A percentile compares a stretch with the other conserved stretches of the same genome.
phyloP scores from a whole-genome alignment of 139 green algal species.

The Chlorella vulgaris region DNA sequence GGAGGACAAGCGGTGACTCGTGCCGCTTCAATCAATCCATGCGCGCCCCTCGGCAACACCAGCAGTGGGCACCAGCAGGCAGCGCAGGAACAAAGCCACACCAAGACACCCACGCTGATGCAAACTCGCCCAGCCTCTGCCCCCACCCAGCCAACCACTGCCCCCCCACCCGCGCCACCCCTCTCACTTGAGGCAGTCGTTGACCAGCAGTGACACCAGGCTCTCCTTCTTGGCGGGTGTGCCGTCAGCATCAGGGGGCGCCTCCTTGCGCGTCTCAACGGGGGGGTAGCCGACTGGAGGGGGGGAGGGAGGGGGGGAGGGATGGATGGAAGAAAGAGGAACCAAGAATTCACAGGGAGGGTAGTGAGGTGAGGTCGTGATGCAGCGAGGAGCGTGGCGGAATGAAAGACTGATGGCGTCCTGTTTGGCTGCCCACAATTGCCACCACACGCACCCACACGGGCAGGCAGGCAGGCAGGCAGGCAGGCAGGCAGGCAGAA shows the following conservation, averaged over 20 bases:
- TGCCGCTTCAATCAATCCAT: no score
- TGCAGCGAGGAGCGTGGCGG: no score
- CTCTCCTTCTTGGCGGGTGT: conserved; percentile 40
- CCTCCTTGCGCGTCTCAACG: conserved; percentile 23
- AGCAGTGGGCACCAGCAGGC: no score
- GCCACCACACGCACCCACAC: neutral
- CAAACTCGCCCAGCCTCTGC: neutral
- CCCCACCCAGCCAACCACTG: neutral
- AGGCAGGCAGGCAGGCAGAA: no score
- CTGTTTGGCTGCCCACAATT: no score
- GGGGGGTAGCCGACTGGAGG: conserved; percentile 13
- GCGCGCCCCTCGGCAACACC: no score
- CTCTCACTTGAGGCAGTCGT: conserved; percentile 72
- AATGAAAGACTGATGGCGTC: no score
- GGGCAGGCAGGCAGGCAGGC: neutral
- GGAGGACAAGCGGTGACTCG: no score
- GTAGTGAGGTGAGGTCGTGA: no score
- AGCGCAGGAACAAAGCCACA: no score
- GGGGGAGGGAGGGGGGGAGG: neutral
- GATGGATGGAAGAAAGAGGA: neutral
- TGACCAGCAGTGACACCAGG: conserved; percentile 75
- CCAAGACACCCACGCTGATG: no score
- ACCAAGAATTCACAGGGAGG: no score
- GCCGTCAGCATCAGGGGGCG: neutral
- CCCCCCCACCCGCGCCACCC: neutral